phyloP scores from a whole-genome alignment of 768 basidiomycete species.

The Tylopilus plumbeoviolaceoides region DNA sequence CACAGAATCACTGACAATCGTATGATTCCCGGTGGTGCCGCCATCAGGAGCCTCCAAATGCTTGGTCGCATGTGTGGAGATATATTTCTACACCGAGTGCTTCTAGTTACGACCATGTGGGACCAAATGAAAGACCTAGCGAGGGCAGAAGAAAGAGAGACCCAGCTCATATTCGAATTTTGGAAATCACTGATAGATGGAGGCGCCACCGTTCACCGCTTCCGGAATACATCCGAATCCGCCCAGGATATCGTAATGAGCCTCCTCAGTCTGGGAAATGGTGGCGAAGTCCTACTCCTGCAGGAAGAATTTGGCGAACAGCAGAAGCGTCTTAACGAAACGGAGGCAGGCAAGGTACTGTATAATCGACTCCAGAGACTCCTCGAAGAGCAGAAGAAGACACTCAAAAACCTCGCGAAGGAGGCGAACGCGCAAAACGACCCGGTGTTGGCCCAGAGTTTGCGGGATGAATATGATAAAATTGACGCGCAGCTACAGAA shows the following conservation, averaged over 20 bases:
- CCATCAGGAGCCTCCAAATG: conserved; percentile 31
- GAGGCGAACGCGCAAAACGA: conserved; percentile 13
- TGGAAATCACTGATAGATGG: conserved; percentile 11
- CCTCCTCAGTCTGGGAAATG: neutral
- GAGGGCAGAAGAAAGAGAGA: conserved; percentile 14
- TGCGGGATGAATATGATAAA: conserved; percentile 12
- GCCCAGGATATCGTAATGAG: neutral
- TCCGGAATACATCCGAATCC: neutral
- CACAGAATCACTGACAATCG: conserved; percentile 35
- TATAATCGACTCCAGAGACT: conserved; percentile 16
- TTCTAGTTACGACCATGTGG: conserved; percentile 39
- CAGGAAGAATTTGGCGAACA: conserved; percentile 11
- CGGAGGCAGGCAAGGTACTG: conserved; percentile 17
- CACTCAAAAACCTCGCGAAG: conserved; percentile 14
- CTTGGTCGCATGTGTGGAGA: conserved; percentile 35
- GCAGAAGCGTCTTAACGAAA: conserved; percentile 16
- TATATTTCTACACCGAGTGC: conserved; percentile 24
- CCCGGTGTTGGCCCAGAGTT: conserved; percentile 4
- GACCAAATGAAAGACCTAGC: conserved; percentile 15
- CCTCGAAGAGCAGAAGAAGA: conserved; percentile 15
- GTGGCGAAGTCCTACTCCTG: no score
- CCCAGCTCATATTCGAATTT: conserved; percentile 25
- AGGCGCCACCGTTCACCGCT: conserved; percentile 1
- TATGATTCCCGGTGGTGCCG: conserved; percentile 24
- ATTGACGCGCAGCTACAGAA: conserved; percentile 4